These are phyloP conservation scores for Myrmaecium sp. DNA, from an alignment of 2,329 filamentous ascomycete genomes.

Conservation along the genomic window DNA sequence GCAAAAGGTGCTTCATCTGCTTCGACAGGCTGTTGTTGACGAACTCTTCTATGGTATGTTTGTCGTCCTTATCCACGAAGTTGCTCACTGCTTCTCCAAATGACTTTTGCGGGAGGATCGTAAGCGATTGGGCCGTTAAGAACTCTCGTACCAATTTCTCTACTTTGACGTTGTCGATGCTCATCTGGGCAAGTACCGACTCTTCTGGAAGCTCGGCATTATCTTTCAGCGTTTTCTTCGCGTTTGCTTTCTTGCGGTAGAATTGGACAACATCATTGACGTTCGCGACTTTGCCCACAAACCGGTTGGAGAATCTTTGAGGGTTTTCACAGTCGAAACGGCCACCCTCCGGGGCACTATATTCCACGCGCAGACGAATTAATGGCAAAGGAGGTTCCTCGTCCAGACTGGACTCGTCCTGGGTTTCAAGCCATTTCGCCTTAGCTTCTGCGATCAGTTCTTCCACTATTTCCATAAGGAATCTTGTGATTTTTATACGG, in stretches of 20 bases:
- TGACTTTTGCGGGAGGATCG: slow-evolving; percentile 78
- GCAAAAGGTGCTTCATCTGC: slow-evolving; percentile 27
- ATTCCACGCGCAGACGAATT: slow-evolving; percentile 81
- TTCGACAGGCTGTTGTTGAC: slow-evolving; percentile 25
- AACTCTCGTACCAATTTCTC: slow-evolving; percentile 81
- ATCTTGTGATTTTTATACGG: slow-evolving; percentile 58
- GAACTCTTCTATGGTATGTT: slow-evolving; percentile 56
- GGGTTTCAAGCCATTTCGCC: slow-evolving; percentile 61
- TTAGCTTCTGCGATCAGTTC: slow-evolving; percentile 78
- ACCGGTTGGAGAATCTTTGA: slow-evolving; percentile 87
- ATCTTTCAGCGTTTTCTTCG: slow-evolving; percentile 28
- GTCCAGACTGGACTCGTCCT: slow-evolving; percentile 38
- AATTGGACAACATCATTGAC: slow-evolving; percentile 88
- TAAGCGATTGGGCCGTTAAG: slow-evolving; percentile 70
- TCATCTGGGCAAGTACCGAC: slow-evolving; percentile 41
- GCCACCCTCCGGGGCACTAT: slow-evolving; percentile 67
- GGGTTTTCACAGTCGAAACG: slow-evolving; percentile 87
- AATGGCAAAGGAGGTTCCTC: slow-evolving; percentile 58
- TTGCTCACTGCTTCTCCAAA: slow-evolving; percentile 87
- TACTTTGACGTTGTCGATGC: slow-evolving; percentile 65
- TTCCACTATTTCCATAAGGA: slow-evolving; percentile 63
- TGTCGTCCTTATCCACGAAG: slow-evolving; percentile 91
- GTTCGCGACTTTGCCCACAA: slow-evolving; percentile 81
- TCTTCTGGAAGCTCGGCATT: slow-evolving; percentile 46
- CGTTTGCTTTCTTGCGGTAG: slow-evolving; percentile 64